Evolutionary conservation across 2,329 filamentous ascomycete species (phyloP).

Genomic region (Penicillium decumbens): DNA sequence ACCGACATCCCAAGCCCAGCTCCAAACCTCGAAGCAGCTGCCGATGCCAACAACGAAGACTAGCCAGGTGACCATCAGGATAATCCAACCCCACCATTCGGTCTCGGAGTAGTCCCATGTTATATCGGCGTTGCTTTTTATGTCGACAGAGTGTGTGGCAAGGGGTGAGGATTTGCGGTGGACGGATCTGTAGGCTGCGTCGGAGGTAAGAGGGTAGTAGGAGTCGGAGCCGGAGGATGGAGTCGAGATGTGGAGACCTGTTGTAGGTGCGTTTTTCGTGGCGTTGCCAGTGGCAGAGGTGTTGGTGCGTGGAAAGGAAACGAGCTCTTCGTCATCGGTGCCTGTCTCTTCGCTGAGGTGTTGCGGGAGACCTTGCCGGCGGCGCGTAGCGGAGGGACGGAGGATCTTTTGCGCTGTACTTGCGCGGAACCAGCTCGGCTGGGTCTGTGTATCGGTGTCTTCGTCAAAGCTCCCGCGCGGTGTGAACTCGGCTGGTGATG

Average conservation of each 20-base stretch:
- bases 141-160: constrained; percentile 32
- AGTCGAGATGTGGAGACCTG: constrained; percentile 29
- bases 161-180: constrained; percentile 37
- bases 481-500: constrained; percentile 9
- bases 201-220: constrained; percentile 52
- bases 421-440: constrained; percentile 18
- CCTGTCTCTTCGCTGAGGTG: constrained; percentile 63
- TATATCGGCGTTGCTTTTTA: constrained; percentile 42
- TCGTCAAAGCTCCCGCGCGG: constrained; percentile 17
- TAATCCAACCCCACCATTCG: constrained; percentile 96
- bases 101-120: constrained; percentile 88
- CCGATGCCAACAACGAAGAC: constrained; percentile 97
- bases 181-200: constrained; percentile 30
- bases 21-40: constrained; percentile 90
- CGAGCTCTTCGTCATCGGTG: constrained; percentile 76
- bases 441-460: constrained; percentile 6
- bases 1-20: constrained; percentile 98
- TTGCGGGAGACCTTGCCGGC: constrained; percentile 43
- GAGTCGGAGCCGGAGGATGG: constrained; percentile 59
- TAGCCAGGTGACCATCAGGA: constrained; percentile 84
- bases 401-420: constrained; percentile 15
- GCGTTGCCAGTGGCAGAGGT: constrained; percentile 14
- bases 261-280: constrained; percentile 14
- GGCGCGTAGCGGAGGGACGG: constrained; percentile 27
- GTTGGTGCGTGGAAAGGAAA: constrained; percentile 56